Base-by-base conservation (phyloP, 1,139 yeast genomes). In the Pneumocystis murina region DNA sequence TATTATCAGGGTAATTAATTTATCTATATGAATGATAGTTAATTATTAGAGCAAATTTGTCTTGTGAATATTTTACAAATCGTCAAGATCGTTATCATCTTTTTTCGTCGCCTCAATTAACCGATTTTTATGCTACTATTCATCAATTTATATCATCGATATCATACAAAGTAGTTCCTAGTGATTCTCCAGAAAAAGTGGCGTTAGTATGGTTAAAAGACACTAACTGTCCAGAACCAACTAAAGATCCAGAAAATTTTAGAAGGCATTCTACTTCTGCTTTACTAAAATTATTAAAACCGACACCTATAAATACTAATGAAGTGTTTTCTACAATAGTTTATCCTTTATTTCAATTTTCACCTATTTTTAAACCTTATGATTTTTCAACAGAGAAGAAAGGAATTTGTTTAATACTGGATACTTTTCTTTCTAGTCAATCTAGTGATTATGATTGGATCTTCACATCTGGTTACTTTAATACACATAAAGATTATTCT, bases 381-480 rank as follows among this genome's bases (percentile, higher is more conserved):
- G 84, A 84, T 66, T 12, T 78, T 62, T 87, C 96, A 0, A 91
- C 97, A 0, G 97, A 91, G 71, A 84, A 86, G 69, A 86, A 86
- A 2, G 83, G 86, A 6, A 54, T 69, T 59, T 61, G 61, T 39
- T 57, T 59, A 17, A 59, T 67, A 30, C 66, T 68, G 12, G 67
- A 64, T 30, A 1, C 77, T 87, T 24, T 76, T 86, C 61, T 76
- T 85, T 57, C 73, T 16, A 20, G 86, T 7, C 77, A 87, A 62
- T 79, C 88, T 2, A 80, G 80, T 70, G 72, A 76, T 35, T 80
- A 84, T 62, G 80, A 79, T 65, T 92, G 96, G 95, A 82, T 88
- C 70, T 85, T 92, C 70, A 94, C 98, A 0, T 97, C 98, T 0
- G 99, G 99, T 0, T 92, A 92, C 73, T 94, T 92, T 77, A 94